A percentile compares a stretch with the other conserved stretches of the same genome.
Evolutionary conservation across 2,329 filamentous ascomycete species (phyloP).

Genomic region (Geosmithia morbida): DNA sequence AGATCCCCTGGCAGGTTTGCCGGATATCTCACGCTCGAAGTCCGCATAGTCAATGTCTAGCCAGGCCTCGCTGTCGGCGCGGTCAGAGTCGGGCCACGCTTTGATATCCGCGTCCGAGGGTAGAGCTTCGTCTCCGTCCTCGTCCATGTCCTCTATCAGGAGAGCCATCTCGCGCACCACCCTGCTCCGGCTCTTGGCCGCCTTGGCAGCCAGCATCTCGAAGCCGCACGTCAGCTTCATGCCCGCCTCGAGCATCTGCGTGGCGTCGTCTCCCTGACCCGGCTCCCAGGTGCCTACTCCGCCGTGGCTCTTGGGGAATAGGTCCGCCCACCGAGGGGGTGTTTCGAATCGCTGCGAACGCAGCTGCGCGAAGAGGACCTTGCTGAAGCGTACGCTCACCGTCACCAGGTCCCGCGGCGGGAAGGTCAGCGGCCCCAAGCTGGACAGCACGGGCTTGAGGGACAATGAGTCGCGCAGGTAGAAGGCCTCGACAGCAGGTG

Average conservation of each 20-base stretch:
- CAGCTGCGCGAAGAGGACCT: slow-evolving; percentile 80
- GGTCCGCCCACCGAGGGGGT: slow-evolving; percentile 33
- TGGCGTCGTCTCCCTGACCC: slow-evolving; percentile 5
- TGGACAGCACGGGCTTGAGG: slow-evolving; percentile 50
- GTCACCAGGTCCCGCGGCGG: slow-evolving; percentile 67
- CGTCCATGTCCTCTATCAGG: slow-evolving; percentile 59
- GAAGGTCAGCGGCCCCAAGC: slow-evolving; percentile 44
- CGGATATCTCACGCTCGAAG: slow-evolving; percentile 66
- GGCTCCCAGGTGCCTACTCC: background rate
- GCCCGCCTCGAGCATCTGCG: slow-evolving; percentile 46
- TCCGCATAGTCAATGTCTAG: slow-evolving; percentile 83
- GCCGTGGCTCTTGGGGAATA: slow-evolving; percentile 9
- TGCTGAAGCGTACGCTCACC: slow-evolving; percentile 70
- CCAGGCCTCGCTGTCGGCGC: slow-evolving; percentile 81
- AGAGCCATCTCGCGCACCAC: slow-evolving; percentile 62
- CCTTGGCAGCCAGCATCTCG: slow-evolving; percentile 66
- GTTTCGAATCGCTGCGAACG: slow-evolving; percentile 71
- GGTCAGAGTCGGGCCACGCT: slow-evolving; percentile 44
- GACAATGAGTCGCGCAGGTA: slow-evolving; percentile 76
- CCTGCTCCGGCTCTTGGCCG: slow-evolving; percentile 52
- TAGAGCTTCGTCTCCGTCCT: slow-evolving; percentile 50
- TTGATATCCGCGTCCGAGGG: slow-evolving; percentile 62
- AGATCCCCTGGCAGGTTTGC: slow-evolving; percentile 14
- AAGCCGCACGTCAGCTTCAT: slow-evolving; percentile 88
- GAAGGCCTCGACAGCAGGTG: slow-evolving; percentile 78